phyloP scores from a whole-genome alignment of 306 rosid species.

The Delonix regia region DNA sequence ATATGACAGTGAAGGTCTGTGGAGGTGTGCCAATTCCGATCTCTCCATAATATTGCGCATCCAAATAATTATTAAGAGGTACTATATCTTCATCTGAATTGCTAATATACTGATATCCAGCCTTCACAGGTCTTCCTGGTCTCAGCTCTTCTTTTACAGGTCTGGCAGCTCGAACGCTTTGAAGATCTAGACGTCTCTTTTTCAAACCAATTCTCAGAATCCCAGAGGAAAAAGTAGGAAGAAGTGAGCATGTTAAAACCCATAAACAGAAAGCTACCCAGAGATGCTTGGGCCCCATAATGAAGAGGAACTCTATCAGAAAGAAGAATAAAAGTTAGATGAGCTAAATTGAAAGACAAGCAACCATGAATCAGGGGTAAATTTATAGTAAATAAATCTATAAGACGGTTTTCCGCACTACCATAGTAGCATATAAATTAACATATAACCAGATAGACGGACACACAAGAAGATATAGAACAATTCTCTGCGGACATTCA shows the following conservation, averaged over 20 bases:
- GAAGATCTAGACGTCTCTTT: slow-evolving; percentile 69
- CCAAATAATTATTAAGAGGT: slow-evolving; percentile 73
- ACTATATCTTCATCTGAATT: slow-evolving; percentile 54
- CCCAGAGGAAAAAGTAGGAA: slow-evolving; percentile 67
- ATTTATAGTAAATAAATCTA: background rate
- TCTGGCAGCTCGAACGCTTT: slow-evolving; percentile 57
- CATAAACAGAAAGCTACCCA: slow-evolving; percentile 58
- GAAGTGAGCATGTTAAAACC: slow-evolving; percentile 60
- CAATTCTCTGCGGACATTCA: background rate
- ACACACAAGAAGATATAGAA: background rate
- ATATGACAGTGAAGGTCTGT: slow-evolving; percentile 77
- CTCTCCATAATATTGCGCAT: slow-evolving; percentile 89
- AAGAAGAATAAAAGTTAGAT: slow-evolving; percentile 23
- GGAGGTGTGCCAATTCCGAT: slow-evolving; percentile 86
- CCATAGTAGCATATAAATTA: background rate
- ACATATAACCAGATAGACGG: background rate
- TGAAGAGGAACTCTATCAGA: slow-evolving; percentile 34
- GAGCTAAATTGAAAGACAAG: slow-evolving; percentile 19
- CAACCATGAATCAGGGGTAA: slow-evolving; percentile 2
- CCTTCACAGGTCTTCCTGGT: slow-evolving; percentile 41
- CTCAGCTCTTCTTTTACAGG: slow-evolving; percentile 45
- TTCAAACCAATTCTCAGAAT: slow-evolving; percentile 62
- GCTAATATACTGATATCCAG: slow-evolving; percentile 28
- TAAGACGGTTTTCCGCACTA: background rate
- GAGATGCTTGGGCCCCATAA: slow-evolving; percentile 62